Conservation (phyloP, 129 eudicot species). For the Glebionis coronaria region DNA sequence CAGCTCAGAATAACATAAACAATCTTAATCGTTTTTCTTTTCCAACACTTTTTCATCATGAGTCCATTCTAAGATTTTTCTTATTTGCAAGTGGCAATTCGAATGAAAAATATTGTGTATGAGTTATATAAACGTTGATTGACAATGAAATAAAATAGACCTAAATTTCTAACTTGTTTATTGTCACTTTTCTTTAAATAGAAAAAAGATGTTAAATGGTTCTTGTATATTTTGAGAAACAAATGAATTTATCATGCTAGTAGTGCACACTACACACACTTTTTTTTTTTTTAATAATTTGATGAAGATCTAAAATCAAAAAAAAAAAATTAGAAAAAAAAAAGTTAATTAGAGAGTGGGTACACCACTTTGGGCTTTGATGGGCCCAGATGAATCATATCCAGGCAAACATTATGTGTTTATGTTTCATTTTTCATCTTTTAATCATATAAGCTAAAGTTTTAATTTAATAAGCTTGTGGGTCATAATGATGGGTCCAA, state of each 20-base stretch:
- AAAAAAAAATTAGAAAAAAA: too few relatives aligned
- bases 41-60: background rate
- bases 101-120: background rate
- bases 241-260: conserved; percentile 26
- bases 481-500: conserved; percentile 24
- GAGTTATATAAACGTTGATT: conserved; percentile 17
- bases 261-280: conserved; percentile 29
- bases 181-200: conserved; percentile 30
- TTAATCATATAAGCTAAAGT: conserved; percentile 21
- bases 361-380: conserved; percentile 47
- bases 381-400: conserved; percentile 57
- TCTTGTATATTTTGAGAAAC: conserved; percentile 24
- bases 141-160: conserved; percentile 26
- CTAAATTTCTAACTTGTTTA: conserved; percentile 22
- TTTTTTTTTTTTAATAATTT: conserved; percentile 27
- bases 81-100: conserved; percentile 20
- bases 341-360: too few relatives aligned
- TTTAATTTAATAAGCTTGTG: conserved; percentile 13
- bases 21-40: conserved; percentile 5
- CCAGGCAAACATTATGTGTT: conserved; percentile 43
- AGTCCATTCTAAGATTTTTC: conserved; percentile 22
- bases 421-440: conserved; percentile 2
- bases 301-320: conserved; percentile 16
- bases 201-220: conserved; percentile 30
- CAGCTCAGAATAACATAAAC: conserved; percentile 17